Evolutionary conservation across 768 basidiomycete genomes (phyloP).

Genomic region (Pisolithus microcarpus): DNA sequence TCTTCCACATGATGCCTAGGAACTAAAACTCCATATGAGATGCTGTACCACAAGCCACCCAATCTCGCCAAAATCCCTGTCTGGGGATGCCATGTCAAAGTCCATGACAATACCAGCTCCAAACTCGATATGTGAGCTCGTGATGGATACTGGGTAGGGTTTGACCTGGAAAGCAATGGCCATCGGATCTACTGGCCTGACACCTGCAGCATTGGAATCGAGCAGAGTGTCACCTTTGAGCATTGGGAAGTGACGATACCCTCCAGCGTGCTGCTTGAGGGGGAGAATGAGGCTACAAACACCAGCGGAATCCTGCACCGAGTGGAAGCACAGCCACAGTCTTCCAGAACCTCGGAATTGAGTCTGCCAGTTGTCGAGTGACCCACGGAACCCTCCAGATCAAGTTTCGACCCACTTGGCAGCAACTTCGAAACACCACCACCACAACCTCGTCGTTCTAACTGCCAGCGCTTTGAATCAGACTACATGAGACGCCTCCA

Average conservation of each 20-base stretch:
- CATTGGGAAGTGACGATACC: neutral
- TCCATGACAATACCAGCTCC: too few species aligned
- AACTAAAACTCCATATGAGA: too few species aligned
- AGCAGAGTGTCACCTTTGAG: constrained; percentile 3
- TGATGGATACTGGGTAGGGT: neutral
- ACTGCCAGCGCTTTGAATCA: neutral
- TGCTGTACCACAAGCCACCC: too few species aligned
- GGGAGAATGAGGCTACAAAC: too few species aligned
- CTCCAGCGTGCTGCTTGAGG: neutral
- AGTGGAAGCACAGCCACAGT: too few species aligned
- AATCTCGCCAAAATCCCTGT: too few species aligned
- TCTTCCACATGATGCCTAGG: too few species aligned
- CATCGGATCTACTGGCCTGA: neutral
- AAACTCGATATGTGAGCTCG: too few species aligned
- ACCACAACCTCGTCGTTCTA: neutral
- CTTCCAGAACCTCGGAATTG: too few species aligned
- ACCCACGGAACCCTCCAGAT: neutral
- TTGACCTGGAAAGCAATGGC: neutral
- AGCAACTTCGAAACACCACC: neutral
- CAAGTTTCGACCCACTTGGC: neutral
- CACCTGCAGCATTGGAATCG: constrained; percentile 1
- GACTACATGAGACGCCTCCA: neutral
- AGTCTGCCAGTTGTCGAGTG: too few species aligned
- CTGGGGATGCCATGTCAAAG: too few species aligned
- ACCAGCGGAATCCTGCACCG: too few species aligned